Percentiles rank a stretch among this genome's conserved stretches.
Evolutionary conservation across 2,329 filamentous ascomycete genomes (phyloP).

Genomic region (Aureobasidium zeae): DNA sequence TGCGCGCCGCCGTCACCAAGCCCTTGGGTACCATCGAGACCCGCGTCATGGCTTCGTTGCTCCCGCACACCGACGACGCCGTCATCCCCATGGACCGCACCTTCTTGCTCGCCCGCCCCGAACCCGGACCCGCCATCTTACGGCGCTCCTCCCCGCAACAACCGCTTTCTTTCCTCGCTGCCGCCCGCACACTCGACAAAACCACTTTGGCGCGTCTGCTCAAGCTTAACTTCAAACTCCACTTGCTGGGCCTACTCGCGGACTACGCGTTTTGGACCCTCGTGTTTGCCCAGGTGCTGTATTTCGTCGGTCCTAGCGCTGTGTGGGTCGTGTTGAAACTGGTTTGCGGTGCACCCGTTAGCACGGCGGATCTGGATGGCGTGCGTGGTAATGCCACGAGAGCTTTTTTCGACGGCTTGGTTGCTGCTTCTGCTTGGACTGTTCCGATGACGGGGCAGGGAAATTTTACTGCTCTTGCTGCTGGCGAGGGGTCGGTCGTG

Average conservation of each 20-base stretch:
- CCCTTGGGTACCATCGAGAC: neutral
- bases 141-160: neutral
- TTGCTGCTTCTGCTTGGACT: neutral
- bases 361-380: neutral
- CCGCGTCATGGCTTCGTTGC: conserved; percentile 15
- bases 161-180: neutral
- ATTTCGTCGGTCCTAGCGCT: neutral
- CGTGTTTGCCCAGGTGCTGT: conserved; percentile 1
- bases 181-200: conserved; percentile 5
- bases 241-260: neutral
- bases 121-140: conserved; percentile 1
- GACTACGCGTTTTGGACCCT: neutral
- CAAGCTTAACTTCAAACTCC: conserved; percentile 1
- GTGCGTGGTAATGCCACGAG: neutral
- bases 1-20: neutral
- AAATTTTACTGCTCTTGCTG: no score
- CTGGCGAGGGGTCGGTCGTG: no score
- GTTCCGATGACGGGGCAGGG: no score
- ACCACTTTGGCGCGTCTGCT: conserved; percentile 1
- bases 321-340: conserved; percentile 9
- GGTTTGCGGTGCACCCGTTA: neutral
- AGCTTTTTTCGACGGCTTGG: neutral
- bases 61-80: conserved; percentile 15
- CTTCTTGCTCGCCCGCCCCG: conserved; percentile 7
- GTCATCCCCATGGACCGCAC: conserved; percentile 16